Percentiles rank a stretch among this genome's conserved stretches.
Evolutionary conservation across 208 protist species (phyloP).

Genomic region (Porcisia hertigi): DNA sequence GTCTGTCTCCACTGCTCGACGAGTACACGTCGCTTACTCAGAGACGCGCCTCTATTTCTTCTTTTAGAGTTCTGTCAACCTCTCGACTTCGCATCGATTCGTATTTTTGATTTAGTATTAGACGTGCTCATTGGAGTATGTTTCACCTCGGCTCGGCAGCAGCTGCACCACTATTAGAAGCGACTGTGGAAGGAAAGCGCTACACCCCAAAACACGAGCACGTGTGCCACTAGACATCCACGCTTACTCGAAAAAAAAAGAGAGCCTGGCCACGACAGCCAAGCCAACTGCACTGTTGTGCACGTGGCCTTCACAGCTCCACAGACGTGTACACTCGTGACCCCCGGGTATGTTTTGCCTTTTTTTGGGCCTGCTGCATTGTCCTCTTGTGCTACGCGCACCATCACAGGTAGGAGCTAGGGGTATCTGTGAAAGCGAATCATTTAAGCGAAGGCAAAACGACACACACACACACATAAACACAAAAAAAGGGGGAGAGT

Average conservation of each 20-base stretch:
- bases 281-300: background rate
- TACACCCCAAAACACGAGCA: background rate
- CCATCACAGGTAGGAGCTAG: background rate
- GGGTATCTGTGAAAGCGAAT: background rate
- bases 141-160: constrained; percentile 1
- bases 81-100: background rate
- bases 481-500: constrained; percentile 10
- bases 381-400: background rate
- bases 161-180: background rate
- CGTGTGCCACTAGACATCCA: background rate
- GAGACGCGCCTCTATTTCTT: background rate
- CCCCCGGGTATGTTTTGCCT: background rate
- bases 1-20: background rate
- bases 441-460: constrained; percentile 21
- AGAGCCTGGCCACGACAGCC: background rate
- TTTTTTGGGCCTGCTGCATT: background rate
- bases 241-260: no score
- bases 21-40: background rate
- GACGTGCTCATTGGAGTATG: background rate
- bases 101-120: background rate
- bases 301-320: background rate
- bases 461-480: background rate
- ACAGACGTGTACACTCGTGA: background rate
- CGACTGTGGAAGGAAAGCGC: background rate
- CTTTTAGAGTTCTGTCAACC: background rate